Base-by-base conservation (phyloP, 331 rosid species). In the Pyrus hybrid region DNA sequence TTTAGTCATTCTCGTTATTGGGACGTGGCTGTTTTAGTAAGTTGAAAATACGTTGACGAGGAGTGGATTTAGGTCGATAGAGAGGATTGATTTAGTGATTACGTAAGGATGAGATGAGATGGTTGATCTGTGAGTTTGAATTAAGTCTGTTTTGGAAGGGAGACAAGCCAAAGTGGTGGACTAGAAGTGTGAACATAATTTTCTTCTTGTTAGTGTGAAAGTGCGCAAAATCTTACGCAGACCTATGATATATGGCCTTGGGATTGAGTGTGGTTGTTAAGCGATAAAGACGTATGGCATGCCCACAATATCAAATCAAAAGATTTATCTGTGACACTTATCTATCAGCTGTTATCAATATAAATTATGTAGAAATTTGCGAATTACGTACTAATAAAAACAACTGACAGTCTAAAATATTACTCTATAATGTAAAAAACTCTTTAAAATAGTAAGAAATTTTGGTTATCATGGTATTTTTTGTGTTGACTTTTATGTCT, bases 341-440 rank as follows among this genome's bases (percentile, higher is more conserved):
- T 3, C 0, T 37, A 2, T 37, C 1, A 37, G 0, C 4, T 9
- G 1, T 37, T 37, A 9, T 9, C 4, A 0, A 1, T 37, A 9
- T 9, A 0, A 37, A 37, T 3, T 37, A 37, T 37, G 0, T 9
- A 9, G 0, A 37, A 37, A 37, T 37, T 37, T 37, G 0, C 4
- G 0, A 10, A 37, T 37, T 9, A 0, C 0, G 13, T 2, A 37
- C 0, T 37, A 37, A 37, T 37, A 35, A 35, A 0, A 0, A 35
- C 1, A 1, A 35, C 4, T 35, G 43, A 35, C 43, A 35, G 43
- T 7, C 8, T 35, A 8, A 35, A 35, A 3, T 35, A 35, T 2
- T 35, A 35, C 3, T 35, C 4, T 35, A 35, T 35, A 35, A 35
- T 9, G 43, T 35, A 35, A 35, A 0, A 35, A 35, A 35, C 43